A percentile compares a stretch with the other conserved stretches of the same genome.
phyloP scores from a whole-genome alignment of 768 basidiomycete genomes.

The Mycena sanguinolenta region DNA sequence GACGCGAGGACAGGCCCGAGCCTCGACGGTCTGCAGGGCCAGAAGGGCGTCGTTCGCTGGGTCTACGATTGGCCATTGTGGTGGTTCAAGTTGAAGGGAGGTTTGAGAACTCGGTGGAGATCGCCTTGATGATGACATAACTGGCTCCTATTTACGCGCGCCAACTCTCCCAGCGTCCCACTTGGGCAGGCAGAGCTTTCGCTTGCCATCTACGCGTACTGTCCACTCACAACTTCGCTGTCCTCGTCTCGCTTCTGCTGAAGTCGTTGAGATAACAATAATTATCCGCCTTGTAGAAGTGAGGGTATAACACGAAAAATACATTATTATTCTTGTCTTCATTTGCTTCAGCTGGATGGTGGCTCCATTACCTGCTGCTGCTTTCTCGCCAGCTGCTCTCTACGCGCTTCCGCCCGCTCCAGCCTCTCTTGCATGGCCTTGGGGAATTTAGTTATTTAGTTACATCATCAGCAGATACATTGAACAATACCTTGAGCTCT shows the following conservation, averaged over 20 bases:
- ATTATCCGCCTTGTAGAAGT: background rate
- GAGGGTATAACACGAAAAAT: slow-evolving; percentile 30
- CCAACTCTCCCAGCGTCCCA: too few relatives aligned
- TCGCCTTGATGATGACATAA: too few relatives aligned
- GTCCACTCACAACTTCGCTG: too few relatives aligned
- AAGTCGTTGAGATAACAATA: too few relatives aligned
- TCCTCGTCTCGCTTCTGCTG: too few relatives aligned
- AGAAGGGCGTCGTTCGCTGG: slow-evolving; percentile 57
- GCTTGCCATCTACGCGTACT: too few relatives aligned
- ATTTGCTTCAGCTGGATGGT: slow-evolving; percentile 42
- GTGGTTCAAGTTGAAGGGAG: slow-evolving; percentile 5
- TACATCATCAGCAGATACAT: background rate
- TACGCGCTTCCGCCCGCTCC: slow-evolving; percentile 79
- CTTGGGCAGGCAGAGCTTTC: too few relatives aligned
- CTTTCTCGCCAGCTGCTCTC: slow-evolving; percentile 59
- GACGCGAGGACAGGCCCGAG: slow-evolving; percentile 70
- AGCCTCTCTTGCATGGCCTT: slow-evolving; percentile 79
- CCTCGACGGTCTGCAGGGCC: slow-evolving; percentile 55
- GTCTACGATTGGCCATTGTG: slow-evolving; percentile 57
- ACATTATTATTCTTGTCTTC: slow-evolving; percentile 21
- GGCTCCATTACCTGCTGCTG: slow-evolving; percentile 48
- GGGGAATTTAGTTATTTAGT: slow-evolving; percentile 4
- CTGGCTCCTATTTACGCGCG: too few relatives aligned
- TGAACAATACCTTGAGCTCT: slow-evolving; percentile 61
- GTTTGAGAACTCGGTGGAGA: too few relatives aligned